These are phyloP conservation scores for Monosporascus sp. DNA, from an alignment of 2,329 filamentous ascomycete species.

Conservation along the genomic window DNA sequence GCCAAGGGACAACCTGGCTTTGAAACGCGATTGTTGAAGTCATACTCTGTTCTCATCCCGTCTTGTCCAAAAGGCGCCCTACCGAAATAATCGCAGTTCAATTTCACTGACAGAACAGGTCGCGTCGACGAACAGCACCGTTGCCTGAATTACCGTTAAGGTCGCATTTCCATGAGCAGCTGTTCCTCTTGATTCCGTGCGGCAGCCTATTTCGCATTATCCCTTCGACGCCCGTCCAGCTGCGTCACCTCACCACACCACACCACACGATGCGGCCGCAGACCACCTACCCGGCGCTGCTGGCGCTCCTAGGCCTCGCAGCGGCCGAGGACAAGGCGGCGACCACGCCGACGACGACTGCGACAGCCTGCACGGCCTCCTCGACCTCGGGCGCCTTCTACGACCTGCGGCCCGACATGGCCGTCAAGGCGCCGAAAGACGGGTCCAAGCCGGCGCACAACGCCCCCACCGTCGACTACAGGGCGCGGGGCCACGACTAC, in stretches of 20 bases:
- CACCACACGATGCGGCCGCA: neutral
- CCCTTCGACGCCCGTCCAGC: too few species aligned
- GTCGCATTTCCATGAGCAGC: too few species aligned
- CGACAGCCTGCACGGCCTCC: slow-evolving; percentile 49
- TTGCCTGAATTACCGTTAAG: too few species aligned
- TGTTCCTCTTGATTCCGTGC: too few species aligned
- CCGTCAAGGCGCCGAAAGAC: slow-evolving; percentile 36
- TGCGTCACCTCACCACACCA: too few species aligned
- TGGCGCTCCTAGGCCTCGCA: slow-evolving; percentile 31
- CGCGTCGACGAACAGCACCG: too few species aligned
- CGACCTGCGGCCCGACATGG: slow-evolving; percentile 52
- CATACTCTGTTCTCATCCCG: too few species aligned
- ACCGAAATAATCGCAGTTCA: too few species aligned
- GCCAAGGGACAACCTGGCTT: neutral
- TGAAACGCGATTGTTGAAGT: neutral
- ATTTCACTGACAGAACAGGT: too few species aligned
- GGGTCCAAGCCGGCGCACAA: slow-evolving; percentile 34
- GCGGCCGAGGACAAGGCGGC: slow-evolving; percentile 29
- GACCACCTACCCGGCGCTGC: slow-evolving; percentile 19
- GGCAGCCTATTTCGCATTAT: too few species aligned
- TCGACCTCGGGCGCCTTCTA: slow-evolving; percentile 54
- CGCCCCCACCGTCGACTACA: slow-evolving; percentile 46
- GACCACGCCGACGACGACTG: slow-evolving; percentile 32
- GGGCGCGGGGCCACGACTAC: slow-evolving; percentile 70
- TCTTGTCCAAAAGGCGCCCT: too few species aligned